Evolutionary conservation across 2,329 filamentous ascomycete genomes (phyloP), one percentile per base, ranked within the genome.

Genomic region (Exophiala calicioides): DNA sequence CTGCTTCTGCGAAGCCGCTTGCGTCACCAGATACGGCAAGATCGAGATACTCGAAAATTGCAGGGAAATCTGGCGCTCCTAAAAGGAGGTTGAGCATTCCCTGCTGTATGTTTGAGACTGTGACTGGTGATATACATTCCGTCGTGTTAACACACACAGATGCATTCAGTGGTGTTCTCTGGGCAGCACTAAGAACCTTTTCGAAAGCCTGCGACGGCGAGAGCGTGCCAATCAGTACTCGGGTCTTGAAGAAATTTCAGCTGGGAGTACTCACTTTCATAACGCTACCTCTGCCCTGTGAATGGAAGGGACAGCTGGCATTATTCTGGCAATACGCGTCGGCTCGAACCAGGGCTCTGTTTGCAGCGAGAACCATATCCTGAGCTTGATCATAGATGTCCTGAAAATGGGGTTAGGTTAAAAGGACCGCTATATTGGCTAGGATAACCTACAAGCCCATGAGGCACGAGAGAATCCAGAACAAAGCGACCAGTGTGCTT

Each of bases 261-360:
- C n/a, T n/a, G n/a, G n/a, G n/a, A n/a, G n/a, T n/a, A n/a, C n/a
- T n/a, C n/a, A n/a, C n/a, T n/a, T n/a, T n/a, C n/a, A n/a, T n/a
- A n/a, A 44, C 13, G 24, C 41, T 44, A 12, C 41, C 41, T 18
- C 36, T 44, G 15, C 41, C 41, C 13, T 24, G 20, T 16, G 12
- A 9, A 10, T 24, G 30, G 5, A 44, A 36, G 21, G 42, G 42
- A 13, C 42, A 45, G 4, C 23, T 38, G 5, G 24, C 15, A 20
- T 45, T 45, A n/a, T 45, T 45, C 30, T 45, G 42, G 32, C 33
- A 45, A 26, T 37, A 45, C 18, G 42, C 42, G 24, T 45, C 33
- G 30, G 33, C 42, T 7, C 42, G 21, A 16, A 37, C 12, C 5
- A 45, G 24, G 10, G 26, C 42, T n/a, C 33, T 21, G 24, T 45